Conservation (phyloP, 192 early-diverging fungal species). For the Chytriomyces sp. region DNA sequence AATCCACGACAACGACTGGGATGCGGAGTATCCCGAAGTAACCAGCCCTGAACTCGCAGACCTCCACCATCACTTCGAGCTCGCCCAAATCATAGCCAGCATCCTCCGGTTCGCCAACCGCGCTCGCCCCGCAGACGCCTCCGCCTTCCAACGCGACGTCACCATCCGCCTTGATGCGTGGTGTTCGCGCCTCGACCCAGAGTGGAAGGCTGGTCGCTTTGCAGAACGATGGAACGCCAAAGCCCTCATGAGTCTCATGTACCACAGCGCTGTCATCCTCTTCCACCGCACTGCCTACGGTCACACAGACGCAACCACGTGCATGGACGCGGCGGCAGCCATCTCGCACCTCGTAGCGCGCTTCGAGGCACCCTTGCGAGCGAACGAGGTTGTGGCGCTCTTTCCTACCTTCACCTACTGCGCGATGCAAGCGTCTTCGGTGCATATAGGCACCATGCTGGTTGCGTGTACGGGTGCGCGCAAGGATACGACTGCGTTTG, state of each 20-base stretch:
- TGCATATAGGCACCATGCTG: neutral
- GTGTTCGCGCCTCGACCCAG: neutral
- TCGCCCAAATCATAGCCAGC: slow-evolving; percentile 13
- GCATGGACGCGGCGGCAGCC: slow-evolving; percentile 1
- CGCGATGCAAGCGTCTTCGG: slow-evolving; percentile 10
- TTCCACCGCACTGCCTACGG: slow-evolving; percentile 21
- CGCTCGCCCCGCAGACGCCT: slow-evolving; percentile 7
- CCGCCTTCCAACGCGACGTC: neutral
- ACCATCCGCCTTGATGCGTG: neutral
- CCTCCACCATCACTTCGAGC: slow-evolving; percentile 15
- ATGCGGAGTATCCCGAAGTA: slow-evolving; percentile 9
- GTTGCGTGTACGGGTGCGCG: neutral
- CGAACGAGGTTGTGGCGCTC: neutral
- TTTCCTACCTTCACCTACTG: slow-evolving; percentile 29
- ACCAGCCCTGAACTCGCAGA: neutral
- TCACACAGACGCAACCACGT: neutral
- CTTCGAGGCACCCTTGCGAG: neutral
- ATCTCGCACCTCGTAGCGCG: slow-evolving; percentile 5
- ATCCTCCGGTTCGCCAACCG: slow-evolving; percentile 28
- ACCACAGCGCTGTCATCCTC: slow-evolving; percentile 25
- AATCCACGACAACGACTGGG: slow-evolving; percentile 29
- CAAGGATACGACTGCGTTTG: neutral
- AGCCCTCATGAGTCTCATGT: slow-evolving; percentile 25
- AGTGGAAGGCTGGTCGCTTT: neutral
- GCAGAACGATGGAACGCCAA: slow-evolving; percentile 21